These are phyloP conservation scores for Fomitopsis schrenkii DNA, from an alignment of 1,284 basidiomycete genomes.

Conservation along the genomic window DNA sequence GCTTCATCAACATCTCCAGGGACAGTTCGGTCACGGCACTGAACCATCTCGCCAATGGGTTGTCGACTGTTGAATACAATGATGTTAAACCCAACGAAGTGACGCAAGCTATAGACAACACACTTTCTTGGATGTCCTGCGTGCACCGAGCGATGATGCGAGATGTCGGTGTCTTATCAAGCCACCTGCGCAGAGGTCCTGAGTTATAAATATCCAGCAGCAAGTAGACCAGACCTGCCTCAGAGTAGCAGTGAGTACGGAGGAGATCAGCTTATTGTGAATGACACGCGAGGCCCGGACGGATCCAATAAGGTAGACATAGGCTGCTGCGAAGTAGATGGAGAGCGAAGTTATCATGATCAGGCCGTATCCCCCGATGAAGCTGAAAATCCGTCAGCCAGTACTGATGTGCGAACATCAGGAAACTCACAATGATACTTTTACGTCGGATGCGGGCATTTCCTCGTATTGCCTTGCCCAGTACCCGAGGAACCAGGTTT, in stretches of 20 bases:
- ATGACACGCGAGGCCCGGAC: not conserved
- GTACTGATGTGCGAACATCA: not conserved
- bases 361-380: not conserved
- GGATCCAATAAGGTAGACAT: not conserved
- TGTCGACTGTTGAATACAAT: constrained; percentile 26
- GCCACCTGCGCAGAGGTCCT: constrained; percentile 31
- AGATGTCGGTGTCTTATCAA: constrained; percentile 57
- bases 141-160: constrained; percentile 58
- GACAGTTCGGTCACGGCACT: constrained; percentile 26
- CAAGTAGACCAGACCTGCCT: constrained; percentile 16
- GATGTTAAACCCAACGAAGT: too few relatives aligned
- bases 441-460: constrained; percentile 19
- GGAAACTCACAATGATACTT: constrained; percentile 15
- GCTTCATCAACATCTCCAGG: constrained; percentile 32
- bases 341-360: not conserved
- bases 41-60: constrained; percentile 22
- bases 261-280: not conserved
- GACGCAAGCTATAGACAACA: too few relatives aligned
- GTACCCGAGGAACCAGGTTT: constrained; percentile 26
- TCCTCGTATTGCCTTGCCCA: constrained; percentile 31
- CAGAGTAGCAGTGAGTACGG: not conserved
- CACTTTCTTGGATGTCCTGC: constrained; percentile 46
- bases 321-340: not conserved
- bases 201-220: not conserved
- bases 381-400: constrained; percentile 5